Percentiles rank a stretch among this genome's conserved stretches.
Conservation (phyloP, 176 grass and related monocot species). For the Areca catechu region DNA sequence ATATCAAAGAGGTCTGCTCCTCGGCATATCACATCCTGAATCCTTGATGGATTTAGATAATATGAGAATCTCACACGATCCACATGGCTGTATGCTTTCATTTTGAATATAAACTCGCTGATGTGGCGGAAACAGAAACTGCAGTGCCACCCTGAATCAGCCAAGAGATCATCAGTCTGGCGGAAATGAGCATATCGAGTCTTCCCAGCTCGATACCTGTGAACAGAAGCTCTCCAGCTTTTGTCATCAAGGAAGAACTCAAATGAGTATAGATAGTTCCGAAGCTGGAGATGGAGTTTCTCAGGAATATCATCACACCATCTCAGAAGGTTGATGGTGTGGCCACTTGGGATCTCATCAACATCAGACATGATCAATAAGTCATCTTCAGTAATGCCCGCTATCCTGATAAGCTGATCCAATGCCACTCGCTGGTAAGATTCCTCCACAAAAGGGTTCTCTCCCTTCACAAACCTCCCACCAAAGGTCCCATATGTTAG, state of each 20-base stretch:
- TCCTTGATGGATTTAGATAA: conserved; percentile 52
- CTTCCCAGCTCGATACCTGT: conserved; percentile 60
- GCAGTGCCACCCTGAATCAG: conserved; percentile 91
- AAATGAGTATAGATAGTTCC: conserved; percentile 86
- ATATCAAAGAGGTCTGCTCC: conserved; percentile 82
- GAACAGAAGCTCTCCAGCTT: conserved; percentile 78
- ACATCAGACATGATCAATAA: conserved; percentile 93
- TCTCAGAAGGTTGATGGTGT: conserved; percentile 71
- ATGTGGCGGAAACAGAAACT: conserved; percentile 82
- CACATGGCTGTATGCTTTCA: conserved; percentile 80
- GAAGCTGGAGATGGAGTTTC: conserved; percentile 64
- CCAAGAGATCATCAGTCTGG: conserved; percentile 67
- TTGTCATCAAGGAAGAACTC: conserved; percentile 68
- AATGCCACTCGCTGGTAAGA: conserved; percentile 80
- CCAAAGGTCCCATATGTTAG: conserved; percentile 74
- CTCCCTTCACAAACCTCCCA: conserved; percentile 74
- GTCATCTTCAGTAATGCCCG: conserved; percentile 60
- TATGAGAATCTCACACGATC: conserved; percentile 74
- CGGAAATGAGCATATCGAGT: conserved; percentile 71
- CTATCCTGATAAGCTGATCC: conserved; percentile 67
- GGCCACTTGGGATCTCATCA: conserved; percentile 84
- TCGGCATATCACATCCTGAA: conserved; percentile 73
- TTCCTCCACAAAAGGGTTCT: conserved; percentile 91
- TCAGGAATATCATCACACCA: conserved; percentile 76
- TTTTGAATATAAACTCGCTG: conserved; percentile 75